Percentiles rank a stretch among this genome's conserved stretches.
These are phyloP conservation scores for Dioscorea alata DNA, from an alignment of 106 monocot species.

Conservation along the genomic window DNA sequence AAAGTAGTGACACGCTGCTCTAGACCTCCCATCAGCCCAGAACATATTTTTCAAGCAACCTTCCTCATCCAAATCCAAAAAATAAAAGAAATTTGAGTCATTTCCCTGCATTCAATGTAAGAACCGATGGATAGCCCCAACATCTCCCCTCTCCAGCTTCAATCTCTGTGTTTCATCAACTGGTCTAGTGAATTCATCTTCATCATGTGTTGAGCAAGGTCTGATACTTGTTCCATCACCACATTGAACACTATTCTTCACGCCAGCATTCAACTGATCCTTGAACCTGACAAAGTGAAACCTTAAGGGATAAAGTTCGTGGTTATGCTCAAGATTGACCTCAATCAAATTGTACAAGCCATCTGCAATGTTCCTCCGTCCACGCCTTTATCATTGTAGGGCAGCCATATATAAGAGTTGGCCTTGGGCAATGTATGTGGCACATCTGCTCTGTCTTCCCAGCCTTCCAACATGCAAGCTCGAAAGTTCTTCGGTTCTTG, in stretches of 20 bases:
- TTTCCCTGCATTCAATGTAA: neutral
- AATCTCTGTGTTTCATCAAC: neutral
- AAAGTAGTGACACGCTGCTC: neutral
- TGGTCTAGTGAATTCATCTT: neutral
- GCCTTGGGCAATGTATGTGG: no score
- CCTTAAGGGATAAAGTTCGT: no score
- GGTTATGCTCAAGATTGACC: no score
- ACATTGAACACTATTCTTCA: no score
- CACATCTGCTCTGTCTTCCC: no score
- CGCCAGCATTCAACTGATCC: conserved; percentile 20
- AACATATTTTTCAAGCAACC: neutral
- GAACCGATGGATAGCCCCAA: neutral
- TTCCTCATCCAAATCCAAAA: neutral
- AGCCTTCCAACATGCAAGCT: no score
- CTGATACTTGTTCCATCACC: no score
- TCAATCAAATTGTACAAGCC: no score
- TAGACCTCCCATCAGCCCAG: conserved; percentile 3
- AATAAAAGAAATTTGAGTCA: neutral
- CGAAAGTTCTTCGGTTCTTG: no score
- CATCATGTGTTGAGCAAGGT: neutral
- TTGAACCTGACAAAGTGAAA: no score
- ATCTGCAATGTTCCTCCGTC: neutral
- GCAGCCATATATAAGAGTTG: no score
- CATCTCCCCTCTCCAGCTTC: neutral
- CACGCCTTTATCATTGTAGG: no score